Base-by-base conservation (phyloP, 495 filamentous ascomycete genomes). In the Penicillium steckii region DNA sequence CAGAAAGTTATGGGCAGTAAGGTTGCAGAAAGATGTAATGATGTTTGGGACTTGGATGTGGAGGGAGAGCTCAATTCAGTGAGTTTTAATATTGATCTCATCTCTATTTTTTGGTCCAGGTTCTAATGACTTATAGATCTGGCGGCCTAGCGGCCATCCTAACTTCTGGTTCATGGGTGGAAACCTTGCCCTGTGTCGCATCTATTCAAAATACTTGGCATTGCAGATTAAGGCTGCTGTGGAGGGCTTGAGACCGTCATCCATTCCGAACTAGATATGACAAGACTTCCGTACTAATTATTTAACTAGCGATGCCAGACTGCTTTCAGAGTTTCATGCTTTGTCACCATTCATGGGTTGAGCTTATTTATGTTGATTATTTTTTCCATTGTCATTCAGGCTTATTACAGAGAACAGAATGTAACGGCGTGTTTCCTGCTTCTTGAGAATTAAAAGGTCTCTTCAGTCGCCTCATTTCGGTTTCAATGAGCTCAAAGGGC, bases 81-180 rank as follows among this genome's bases (percentile, higher is more conserved):
- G 56, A 37, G 58, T 45, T n/a, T n/a, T n/a, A 5, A 13, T 37
- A 15, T 8, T 18, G 33, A 37, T 3, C 33, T 15, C 18, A 6
- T 7, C 18, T 37, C 15, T 6, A 18, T 4, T 37, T 37, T 15
- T n/a, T n/a, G n/a, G n/a, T n/a, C n/a, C n/a, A n/a, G n/a, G n/a
- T n/a, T n/a, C n/a, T n/a, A n/a, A n/a, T n/a, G n/a, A n/a, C n/a
- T n/a, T n/a, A n/a, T 49, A 65, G 62, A 87, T 91, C 66, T 92
- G 86, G 86, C 73, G 80, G 18, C 71, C 59, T 3, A 37, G 33
- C 15, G 33, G 33, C 0, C 85, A 89, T 56, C 82, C 81, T 0
- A 85, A 84, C 0, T 81, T 91, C 46, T 91, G 86, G 86, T 84
- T 85, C 62, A 85, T 87, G 64, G 88, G 85, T 0, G 88, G 89